Percentiles rank a stretch among this genome's conserved stretches.
Evolutionary conservation across 1,284 basidiomycete genomes (phyloP).

Genomic region (Cryptococcus maquisensis): DNA sequence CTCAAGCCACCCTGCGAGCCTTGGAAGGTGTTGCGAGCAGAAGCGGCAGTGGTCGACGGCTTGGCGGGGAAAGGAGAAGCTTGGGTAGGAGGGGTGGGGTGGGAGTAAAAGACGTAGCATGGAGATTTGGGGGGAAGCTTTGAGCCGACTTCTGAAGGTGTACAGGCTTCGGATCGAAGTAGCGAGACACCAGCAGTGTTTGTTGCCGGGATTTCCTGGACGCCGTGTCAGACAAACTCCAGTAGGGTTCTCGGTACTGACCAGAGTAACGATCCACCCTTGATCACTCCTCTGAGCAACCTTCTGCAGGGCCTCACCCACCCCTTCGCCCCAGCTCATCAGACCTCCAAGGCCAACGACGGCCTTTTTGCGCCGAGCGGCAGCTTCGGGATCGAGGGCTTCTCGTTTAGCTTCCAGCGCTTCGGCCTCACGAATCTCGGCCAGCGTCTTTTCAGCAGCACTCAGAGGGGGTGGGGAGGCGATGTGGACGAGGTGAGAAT

Average conservation of each 20-base stretch:
- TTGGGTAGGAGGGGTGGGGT: slow-evolving; percentile 51
- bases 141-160: slow-evolving; percentile 49
- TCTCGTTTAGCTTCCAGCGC: slow-evolving; percentile 43
- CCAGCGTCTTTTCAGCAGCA: slow-evolving; percentile 72
- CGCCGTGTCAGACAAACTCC: background rate
- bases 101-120: slow-evolving; percentile 67
- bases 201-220: slow-evolving; percentile 32
- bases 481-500: slow-evolving; percentile 66
- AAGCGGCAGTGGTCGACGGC: slow-evolving; percentile 2
- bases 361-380: slow-evolving; percentile 33
- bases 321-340: slow-evolving; percentile 62
- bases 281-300: slow-evolving; percentile 54
- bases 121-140: slow-evolving; percentile 45
- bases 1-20: slow-evolving; percentile 38
- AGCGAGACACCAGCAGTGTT: slow-evolving; percentile 32
- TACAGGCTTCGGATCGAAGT: slow-evolving; percentile 37
- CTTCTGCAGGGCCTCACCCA: slow-evolving; percentile 60
- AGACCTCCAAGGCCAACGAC: slow-evolving; percentile 43
- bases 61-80: slow-evolving; percentile 8
- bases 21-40: slow-evolving; percentile 39
- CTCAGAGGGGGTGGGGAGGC: slow-evolving; percentile 74
- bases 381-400: slow-evolving; percentile 36
- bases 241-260: slow-evolving; percentile 44
- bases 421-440: slow-evolving; percentile 69
- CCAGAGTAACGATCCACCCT: slow-evolving; percentile 61